These are phyloP conservation scores for Calonectria naviculata DNA, from an alignment of 2,329 filamentous ascomycete species.

Conservation along the genomic window DNA sequence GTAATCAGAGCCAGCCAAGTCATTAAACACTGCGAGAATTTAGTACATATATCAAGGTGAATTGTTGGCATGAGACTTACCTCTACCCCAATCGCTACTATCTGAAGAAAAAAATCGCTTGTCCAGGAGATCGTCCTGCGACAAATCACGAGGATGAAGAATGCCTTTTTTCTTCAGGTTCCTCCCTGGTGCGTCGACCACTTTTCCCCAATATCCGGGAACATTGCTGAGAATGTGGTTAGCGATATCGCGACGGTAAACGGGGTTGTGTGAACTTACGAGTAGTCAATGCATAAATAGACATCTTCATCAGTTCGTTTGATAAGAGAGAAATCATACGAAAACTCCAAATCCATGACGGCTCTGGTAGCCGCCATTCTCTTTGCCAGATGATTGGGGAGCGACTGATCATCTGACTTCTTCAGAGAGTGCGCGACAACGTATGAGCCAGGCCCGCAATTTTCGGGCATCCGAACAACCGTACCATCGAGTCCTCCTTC, in stretches of 20 bases:
- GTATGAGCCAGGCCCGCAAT: background rate
- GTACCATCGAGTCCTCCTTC: background rate
- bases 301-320: background rate
- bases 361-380: background rate
- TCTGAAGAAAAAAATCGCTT: background rate
- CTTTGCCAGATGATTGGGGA: background rate
- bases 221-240: background rate
- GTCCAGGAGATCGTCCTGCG: background rate
- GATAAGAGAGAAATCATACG: background rate
- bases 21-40: background rate
- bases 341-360: slow-evolving; percentile 9
- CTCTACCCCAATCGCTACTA: background rate
- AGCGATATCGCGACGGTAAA: background rate
- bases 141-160: background rate
- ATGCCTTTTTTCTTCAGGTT: background rate
- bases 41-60: no score
- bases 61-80: no score
- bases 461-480: background rate
- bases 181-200: background rate
- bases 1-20: background rate
- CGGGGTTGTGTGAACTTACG: background rate
- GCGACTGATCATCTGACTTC: background rate
- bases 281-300: background rate
- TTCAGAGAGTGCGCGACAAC: slow-evolving; percentile 1
- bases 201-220: background rate